Evolutionary conservation across 2,329 filamentous ascomycete genomes (phyloP).

Genomic region (Metarhizium guizhouense): DNA sequence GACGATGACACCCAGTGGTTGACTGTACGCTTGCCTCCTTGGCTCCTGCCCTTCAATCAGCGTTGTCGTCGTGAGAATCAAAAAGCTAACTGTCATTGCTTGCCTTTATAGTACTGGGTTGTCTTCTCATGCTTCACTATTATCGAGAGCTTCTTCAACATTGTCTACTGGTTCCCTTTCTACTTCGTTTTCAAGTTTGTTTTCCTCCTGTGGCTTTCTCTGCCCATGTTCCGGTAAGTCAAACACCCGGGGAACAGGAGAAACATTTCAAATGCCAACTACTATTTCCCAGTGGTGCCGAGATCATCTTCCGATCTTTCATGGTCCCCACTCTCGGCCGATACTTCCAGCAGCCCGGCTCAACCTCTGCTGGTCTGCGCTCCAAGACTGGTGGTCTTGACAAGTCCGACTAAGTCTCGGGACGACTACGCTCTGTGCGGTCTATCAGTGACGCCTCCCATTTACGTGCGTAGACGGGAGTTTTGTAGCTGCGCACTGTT

Average conservation of each 20-base stretch:
- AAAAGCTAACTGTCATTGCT: constrained; percentile 11
- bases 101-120: constrained; percentile 68
- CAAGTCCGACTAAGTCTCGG: constrained; percentile 51
- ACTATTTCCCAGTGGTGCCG: constrained; percentile 63
- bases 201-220: constrained; percentile 93
- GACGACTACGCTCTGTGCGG: constrained; percentile 1
- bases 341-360: constrained; percentile 67
- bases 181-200: constrained; percentile 99
- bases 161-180: constrained; percentile 94
- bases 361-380: constrained; percentile 78
- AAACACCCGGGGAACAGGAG: neutral
- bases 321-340: constrained; percentile 83
- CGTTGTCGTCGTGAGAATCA: neutral
- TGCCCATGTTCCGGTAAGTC: constrained; percentile 82
- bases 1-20: constrained; percentile 76
- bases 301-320: constrained; percentile 95
- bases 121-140: constrained; percentile 77
- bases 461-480: neutral
- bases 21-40: constrained; percentile 44
- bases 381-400: constrained; percentile 74
- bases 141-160: constrained; percentile 71
- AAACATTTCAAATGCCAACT: neutral
- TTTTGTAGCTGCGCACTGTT: neutral
- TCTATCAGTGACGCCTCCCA: neutral
- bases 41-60: neutral